A percentile compares a stretch with the other conserved stretches of the same genome.
phyloP scores from a whole-genome alignment of 2,329 filamentous ascomycete genomes.

The Sphaerulina vaccinii region DNA sequence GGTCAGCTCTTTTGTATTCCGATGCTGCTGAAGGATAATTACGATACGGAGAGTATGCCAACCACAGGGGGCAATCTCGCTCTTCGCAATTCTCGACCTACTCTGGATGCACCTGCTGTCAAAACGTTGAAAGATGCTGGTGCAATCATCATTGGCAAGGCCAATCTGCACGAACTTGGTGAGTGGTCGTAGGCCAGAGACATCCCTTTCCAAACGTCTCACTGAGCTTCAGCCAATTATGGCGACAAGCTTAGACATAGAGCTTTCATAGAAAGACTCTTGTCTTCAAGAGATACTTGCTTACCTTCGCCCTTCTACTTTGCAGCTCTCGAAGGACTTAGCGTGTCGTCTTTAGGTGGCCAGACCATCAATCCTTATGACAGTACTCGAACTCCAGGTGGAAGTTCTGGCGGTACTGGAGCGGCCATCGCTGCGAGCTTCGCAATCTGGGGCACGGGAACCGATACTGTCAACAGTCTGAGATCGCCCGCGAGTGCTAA shows the following conservation, averaged over 20 bases:
- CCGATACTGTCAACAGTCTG: constrained; percentile 57
- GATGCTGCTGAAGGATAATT: constrained; percentile 64
- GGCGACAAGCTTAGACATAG: no score
- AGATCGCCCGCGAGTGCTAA: constrained; percentile 63
- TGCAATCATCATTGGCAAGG: constrained; percentile 37
- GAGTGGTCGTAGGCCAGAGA: no score
- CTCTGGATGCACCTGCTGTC: constrained; percentile 35
- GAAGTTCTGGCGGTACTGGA: constrained; percentile 62
- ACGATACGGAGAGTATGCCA: constrained; percentile 54
- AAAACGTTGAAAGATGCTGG: constrained; percentile 35
- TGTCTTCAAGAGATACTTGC: no score
- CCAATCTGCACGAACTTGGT: constrained; percentile 59
- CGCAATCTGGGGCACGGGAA: constrained; percentile 49
- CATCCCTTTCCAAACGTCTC: no score
- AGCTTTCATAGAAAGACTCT: no score
- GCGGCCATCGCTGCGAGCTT: constrained; percentile 60
- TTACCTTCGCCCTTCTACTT: no score
- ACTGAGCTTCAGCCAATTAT: no score
- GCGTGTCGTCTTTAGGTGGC: constrained; percentile 61
- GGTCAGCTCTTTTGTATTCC: constrained; percentile 61
- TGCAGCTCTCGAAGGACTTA: constrained; percentile 63
- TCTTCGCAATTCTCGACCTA: constrained; percentile 50
- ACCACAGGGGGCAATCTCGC: constrained; percentile 58
- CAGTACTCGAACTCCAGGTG: constrained; percentile 61
- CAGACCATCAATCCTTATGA: constrained; percentile 69